Evolutionary conservation across 2,329 filamentous ascomycete genomes (phyloP).

Genomic region (Ophiostoma piceae): DNA sequence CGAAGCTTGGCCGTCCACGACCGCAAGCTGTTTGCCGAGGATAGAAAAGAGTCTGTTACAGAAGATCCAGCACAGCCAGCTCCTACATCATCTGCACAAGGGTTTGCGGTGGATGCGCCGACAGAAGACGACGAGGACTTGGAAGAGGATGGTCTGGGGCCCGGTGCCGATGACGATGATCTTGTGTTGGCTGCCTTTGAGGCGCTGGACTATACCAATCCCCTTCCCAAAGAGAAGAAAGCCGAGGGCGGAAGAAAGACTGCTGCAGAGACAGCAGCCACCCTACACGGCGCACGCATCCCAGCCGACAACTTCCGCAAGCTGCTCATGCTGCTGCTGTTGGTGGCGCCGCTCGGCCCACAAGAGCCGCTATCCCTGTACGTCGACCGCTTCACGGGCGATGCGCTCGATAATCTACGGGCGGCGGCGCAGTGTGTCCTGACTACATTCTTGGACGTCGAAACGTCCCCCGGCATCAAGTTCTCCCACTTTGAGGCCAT

Average conservation of each 20-base stretch:
- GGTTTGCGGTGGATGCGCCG: conserved; percentile 45
- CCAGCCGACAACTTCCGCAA: conserved; percentile 68
- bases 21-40: conserved; percentile 42
- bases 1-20: conserved; percentile 68
- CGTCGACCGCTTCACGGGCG: conserved; percentile 50
- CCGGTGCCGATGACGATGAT: conserved; percentile 43
- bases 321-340: conserved; percentile 63
- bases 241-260: conserved; percentile 48
- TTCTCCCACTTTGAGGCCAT: conserved; percentile 57
- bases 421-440: conserved; percentile 60
- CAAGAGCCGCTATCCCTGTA: conserved; percentile 62
- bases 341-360: conserved; percentile 58
- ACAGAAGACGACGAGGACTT: conserved; percentile 41
- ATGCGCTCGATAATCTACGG: conserved; percentile 54
- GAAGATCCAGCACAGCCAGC: conserved; percentile 19
- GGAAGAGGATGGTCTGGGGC: conserved; percentile 33
- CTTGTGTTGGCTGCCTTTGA: conserved; percentile 65
- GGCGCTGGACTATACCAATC: conserved; percentile 57
- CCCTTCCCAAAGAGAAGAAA: conserved; percentile 5
- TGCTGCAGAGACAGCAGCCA: conserved; percentile 31
- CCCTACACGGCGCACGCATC: conserved; percentile 61
- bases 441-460: conserved; percentile 59
- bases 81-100: conserved; percentile 26
- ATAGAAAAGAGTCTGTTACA: conserved; percentile 21
- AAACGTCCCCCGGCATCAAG: conserved; percentile 58